Evolutionary conservation across 768 basidiomycete species (phyloP).

Genomic region (Gyrodon lividus): DNA sequence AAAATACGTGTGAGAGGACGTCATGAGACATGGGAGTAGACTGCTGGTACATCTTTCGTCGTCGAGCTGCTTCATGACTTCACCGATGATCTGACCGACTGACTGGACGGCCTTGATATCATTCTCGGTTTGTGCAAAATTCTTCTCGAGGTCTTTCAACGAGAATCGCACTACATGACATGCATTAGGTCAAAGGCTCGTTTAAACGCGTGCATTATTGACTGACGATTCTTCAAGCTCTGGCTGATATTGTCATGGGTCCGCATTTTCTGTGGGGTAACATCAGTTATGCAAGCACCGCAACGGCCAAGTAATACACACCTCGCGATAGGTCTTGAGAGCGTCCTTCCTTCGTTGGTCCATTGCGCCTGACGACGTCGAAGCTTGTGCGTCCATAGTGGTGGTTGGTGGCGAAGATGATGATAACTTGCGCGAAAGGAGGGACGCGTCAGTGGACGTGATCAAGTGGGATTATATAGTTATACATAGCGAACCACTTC

Average conservation of each 20-base stretch:
- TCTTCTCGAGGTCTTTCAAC: constrained; percentile 84
- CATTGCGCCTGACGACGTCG: constrained; percentile 58
- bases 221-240: constrained; percentile 86
- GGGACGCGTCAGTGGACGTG: constrained; percentile 27
- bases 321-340: constrained; percentile 75
- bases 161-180: constrained; percentile 77
- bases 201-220: not conserved
- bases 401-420: constrained; percentile 2
- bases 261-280: constrained; percentile 78
- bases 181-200: not conserved
- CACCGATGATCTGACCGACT: constrained; percentile 98
- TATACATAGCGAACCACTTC: accelerated
- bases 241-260: constrained; percentile 86
- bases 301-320: constrained; percentile 27
- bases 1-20: not conserved
- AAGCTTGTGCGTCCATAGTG: constrained; percentile 30
- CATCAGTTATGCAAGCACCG: not conserved
- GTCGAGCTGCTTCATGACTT: constrained; percentile 98
- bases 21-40: not conserved
- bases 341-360: constrained; percentile 75
- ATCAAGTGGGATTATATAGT: not conserved
- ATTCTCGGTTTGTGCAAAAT: constrained; percentile 93
- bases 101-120: constrained; percentile 99
- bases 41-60: constrained; percentile 85
- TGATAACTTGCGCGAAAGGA: constrained; percentile 7